Percentiles rank a stretch among this genome's conserved stretches.
phyloP scores from a whole-genome alignment of 163 green algal genomes.

The Scenedesmus sp. region DNA sequence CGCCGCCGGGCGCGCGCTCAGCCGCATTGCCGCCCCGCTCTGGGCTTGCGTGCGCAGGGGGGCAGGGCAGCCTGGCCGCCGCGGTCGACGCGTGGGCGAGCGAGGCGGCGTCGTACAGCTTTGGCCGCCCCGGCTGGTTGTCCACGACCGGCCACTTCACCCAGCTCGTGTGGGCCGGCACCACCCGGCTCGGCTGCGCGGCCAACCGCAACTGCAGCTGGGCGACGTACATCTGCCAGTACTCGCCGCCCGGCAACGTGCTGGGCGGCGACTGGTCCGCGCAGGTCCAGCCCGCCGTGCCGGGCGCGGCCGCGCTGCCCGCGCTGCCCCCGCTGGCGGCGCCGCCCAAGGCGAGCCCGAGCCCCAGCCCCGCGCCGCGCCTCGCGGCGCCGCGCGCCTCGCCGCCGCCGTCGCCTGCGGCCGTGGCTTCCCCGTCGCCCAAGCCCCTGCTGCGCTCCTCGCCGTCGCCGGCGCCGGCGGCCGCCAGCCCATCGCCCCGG shows the following conservation, averaged over 20 bases:
- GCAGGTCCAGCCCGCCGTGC: background rate
- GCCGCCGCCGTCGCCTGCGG: too few species aligned
- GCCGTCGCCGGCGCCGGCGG: too few species aligned
- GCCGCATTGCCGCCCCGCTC: too few species aligned
- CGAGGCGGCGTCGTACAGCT: constrained; percentile 48
- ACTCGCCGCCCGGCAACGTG: constrained; percentile 26
- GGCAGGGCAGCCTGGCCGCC: background rate
- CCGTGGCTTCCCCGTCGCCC: too few species aligned
- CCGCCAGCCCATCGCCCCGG: too few species aligned
- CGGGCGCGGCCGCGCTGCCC: background rate
- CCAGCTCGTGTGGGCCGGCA: constrained; percentile 37
- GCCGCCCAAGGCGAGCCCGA: too few species aligned
- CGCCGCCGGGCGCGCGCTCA: too few species aligned
- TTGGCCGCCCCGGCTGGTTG: constrained; percentile 30
- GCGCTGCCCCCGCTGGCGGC: too few species aligned
- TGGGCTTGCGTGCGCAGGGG: too few species aligned
- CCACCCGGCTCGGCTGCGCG: constrained; percentile 35
- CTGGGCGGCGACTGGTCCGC: constrained; percentile 24
- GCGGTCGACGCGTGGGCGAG: constrained; percentile 35
- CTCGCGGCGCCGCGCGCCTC: too few species aligned
- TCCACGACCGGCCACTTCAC: constrained; percentile 36
- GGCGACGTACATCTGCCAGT: constrained; percentile 31
- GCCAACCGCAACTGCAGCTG: constrained; percentile 8
- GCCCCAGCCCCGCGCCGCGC: too few species aligned
- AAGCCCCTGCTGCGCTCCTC: too few species aligned